Evolutionary conservation across 129 eudicot species (phyloP), one percentile per base, ranked within the genome.

Genomic region (Lactuca saligna): DNA sequence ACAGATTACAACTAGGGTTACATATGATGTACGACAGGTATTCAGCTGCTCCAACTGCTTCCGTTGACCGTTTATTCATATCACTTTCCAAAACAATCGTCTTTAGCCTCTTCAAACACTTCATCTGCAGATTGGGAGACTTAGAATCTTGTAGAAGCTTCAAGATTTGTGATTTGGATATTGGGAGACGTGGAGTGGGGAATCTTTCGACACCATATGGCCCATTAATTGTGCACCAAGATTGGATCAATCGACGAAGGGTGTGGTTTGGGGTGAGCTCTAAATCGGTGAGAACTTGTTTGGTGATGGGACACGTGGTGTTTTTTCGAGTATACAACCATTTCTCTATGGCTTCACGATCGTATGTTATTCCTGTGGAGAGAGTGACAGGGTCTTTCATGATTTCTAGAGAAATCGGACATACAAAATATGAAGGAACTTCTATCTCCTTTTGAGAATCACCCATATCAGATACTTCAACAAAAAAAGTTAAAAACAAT

Each of bases 371-470:
- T 20, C 95, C 95, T 0, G 95, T 84, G 4, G 85, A 62, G 25
- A 87, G 63, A 4, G 76, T 87, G 4, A 87, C 89, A 2, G 95
- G 95, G 63, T 87, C 95, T 65, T 84, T 87, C 95, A 87, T 87
- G 65, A 87, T 81, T 8, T 84, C 89, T 61, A 87, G 65, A 7
- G 95, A 81, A 62, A 87, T 84, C 3, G 95, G 90, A 57, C 88
- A 84, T 12, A 87, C 14, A 25, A 87, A 87, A 57, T 63, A 84
- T 0, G 89, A 71, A 32, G 95, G 90, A 31, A 82, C 83, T 42
- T 87, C 90, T 25, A 84, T 75, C 16, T 69, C 78, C 42, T 59
- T 71, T 29, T 6, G 14, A 29, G 44, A 25, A 71, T 71, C 82
- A 50, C 58, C 51, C 82, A 78, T 78, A 48, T 8, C 48, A 38